Conservation (phyloP, 2,329 filamentous ascomycete species). For the Monosporascus sp. region DNA sequence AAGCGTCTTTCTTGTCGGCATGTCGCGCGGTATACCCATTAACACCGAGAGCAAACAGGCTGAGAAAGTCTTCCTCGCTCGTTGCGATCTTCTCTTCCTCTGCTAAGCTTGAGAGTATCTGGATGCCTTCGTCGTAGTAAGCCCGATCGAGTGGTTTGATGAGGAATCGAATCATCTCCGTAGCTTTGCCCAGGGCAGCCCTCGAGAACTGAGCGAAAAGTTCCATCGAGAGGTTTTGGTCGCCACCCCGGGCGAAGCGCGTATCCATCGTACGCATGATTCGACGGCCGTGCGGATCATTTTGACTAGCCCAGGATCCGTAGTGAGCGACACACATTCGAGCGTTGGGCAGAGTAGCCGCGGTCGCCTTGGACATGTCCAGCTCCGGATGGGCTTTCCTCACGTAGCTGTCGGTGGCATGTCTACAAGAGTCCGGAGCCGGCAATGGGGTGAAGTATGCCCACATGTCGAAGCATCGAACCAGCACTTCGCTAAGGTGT, state of each 20-base stretch:
- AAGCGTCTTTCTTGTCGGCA: conserved; percentile 3
- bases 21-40: conserved; percentile 3
- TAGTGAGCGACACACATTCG: conserved; percentile 10
- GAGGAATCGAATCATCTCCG: conserved; percentile 3
- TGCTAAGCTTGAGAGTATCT: not conserved
- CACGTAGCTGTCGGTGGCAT: conserved; percentile 10
- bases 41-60: conserved; percentile 1
- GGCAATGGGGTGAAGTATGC: conserved; percentile 8
- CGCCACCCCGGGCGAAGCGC: not conserved
- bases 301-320: conserved; percentile 7
- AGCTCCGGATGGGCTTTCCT: conserved; percentile 6
- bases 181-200: conserved; percentile 2
- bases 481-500: conserved; percentile 1
- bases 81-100: not conserved
- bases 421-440: conserved; percentile 2
- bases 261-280: not conserved
- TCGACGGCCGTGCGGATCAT: not conserved
- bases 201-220: not conserved
- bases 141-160: conserved; percentile 2
- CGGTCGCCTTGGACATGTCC: conserved; percentile 7
- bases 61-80: not conserved
- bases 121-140: conserved; percentile 1
- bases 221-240: not conserved
- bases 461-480: conserved; percentile 4
- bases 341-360: conserved; percentile 5